A percentile compares a stretch with the other conserved stretches of the same genome.
phyloP scores from a whole-genome alignment of 345 rosid species.

The Nasturtium officinale region DNA sequence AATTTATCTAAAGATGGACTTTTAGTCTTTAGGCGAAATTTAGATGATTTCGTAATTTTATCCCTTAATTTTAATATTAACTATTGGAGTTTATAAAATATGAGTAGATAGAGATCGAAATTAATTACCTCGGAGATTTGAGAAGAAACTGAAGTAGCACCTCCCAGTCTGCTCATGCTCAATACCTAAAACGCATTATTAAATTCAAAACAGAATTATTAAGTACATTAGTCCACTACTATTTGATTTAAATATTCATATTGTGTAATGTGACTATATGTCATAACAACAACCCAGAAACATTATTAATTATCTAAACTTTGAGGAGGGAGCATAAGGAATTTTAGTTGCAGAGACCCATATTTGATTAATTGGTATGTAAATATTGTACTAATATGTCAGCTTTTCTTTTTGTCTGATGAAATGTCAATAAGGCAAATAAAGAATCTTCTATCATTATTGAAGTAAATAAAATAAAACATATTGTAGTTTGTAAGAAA shows the following conservation, averaged over 20 bases:
- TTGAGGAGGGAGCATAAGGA: constrained; percentile 33
- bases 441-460: constrained; percentile 36
- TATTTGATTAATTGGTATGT: constrained; percentile 32
- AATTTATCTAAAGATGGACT: background rate
- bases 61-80: background rate
- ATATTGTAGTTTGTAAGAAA: constrained; percentile 1
- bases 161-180: constrained; percentile 96
- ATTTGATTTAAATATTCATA: background rate
- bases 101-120: background rate
- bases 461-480: background rate
- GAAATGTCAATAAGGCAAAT: constrained; percentile 41
- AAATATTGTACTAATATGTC: constrained; percentile 29
- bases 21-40: background rate
- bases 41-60: background rate
- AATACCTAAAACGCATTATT: constrained; percentile 59
- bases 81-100: background rate
- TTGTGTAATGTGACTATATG: background rate
- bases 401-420: constrained; percentile 35
- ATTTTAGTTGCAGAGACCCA: constrained; percentile 44
- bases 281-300: constrained; percentile 17
- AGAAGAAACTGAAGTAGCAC: constrained; percentile 86
- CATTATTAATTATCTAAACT: background rate
- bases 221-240: constrained; percentile 11
- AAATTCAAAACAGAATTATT: background rate
- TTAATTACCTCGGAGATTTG: constrained; percentile 76